These are phyloP conservation scores for Theobroma cacao DNA, from an alignment of 345 rosid genomes.

Conservation along the genomic window DNA sequence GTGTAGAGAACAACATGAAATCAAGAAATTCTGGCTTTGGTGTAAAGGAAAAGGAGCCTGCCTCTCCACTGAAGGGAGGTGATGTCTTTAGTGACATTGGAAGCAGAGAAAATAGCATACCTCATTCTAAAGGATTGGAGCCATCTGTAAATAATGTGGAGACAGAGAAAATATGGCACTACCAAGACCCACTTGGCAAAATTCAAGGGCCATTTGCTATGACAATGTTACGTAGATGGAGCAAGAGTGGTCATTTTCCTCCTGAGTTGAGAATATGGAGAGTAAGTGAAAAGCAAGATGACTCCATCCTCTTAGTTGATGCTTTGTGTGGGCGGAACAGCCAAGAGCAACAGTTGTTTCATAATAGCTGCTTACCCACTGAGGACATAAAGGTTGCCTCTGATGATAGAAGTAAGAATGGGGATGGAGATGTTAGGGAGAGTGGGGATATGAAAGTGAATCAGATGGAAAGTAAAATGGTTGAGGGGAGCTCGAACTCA, in stretches of 20 bases:
- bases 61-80: constrained; percentile 28
- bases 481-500: constrained; percentile 26
- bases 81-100: constrained; percentile 33
- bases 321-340: constrained; percentile 49
- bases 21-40: constrained; percentile 27
- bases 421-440: constrained; percentile 19
- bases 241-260: constrained; percentile 68
- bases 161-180: constrained; percentile 66
- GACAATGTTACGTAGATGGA: constrained; percentile 77
- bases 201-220: constrained; percentile 86
- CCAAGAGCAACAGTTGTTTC: constrained; percentile 27
- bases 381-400: constrained; percentile 19
- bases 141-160: constrained; percentile 42
- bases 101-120: constrained; percentile 32
- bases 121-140: constrained; percentile 38
- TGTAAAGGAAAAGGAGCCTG: constrained; percentile 30
- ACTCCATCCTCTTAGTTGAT: constrained; percentile 71
- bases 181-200: constrained; percentile 78
- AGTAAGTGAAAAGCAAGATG: constrained; percentile 51
- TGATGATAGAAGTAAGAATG: constrained; percentile 24
- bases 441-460: constrained; percentile 19
- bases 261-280: constrained; percentile 71
- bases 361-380: constrained; percentile 11
- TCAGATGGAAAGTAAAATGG: constrained; percentile 19
- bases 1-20: constrained; percentile 39